phyloP scores from a whole-genome alignment of 2,329 filamentous ascomycete species.

The Graphilbum sp. region DNA sequence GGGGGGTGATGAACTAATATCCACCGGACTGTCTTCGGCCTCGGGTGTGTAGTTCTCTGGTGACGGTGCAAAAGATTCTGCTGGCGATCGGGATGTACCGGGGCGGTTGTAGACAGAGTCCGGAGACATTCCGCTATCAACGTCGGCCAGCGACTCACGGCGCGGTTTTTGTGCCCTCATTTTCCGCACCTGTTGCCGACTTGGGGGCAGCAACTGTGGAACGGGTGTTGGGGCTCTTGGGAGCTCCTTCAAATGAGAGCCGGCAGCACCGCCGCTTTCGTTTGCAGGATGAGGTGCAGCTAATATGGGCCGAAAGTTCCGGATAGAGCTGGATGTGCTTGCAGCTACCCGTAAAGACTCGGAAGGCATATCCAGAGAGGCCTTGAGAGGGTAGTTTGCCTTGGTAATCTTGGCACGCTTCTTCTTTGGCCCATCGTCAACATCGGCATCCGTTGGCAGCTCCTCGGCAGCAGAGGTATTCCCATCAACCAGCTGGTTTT shows the following conservation, averaged over 20 bases:
- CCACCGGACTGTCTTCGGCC: constrained; percentile 47
- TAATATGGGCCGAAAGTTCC: constrained; percentile 62
- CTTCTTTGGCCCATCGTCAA: constrained; percentile 40
- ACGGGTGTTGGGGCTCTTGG: constrained; percentile 65
- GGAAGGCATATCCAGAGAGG: constrained; percentile 53
- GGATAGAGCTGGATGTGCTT: constrained; percentile 75
- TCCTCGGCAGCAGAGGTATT: constrained; percentile 64
- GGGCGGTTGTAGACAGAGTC: constrained; percentile 13
- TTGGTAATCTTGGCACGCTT: constrained; percentile 71
- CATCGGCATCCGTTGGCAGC: constrained; percentile 28
- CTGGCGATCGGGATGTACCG: constrained; percentile 33
- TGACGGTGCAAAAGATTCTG: constrained; percentile 33
- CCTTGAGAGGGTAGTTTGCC: constrained; percentile 38
- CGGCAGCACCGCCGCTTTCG: constrained; percentile 11
- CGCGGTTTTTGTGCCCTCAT: constrained; percentile 29
- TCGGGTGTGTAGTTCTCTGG: constrained; percentile 35
- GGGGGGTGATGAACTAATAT: constrained; percentile 83
- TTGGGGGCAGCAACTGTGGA: constrained; percentile 29
- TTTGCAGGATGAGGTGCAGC: constrained; percentile 23
- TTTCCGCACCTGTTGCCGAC: constrained; percentile 15
- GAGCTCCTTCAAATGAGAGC: constrained; percentile 49
- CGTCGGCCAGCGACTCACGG: constrained; percentile 34
- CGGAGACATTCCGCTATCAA: constrained; percentile 16
- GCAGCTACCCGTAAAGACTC: constrained; percentile 82
- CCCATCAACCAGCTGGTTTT: constrained; percentile 35